These are phyloP conservation scores for Penicillium bialowiezense DNA, from an alignment of 495 filamentous ascomycete species.

Conservation along the genomic window DNA sequence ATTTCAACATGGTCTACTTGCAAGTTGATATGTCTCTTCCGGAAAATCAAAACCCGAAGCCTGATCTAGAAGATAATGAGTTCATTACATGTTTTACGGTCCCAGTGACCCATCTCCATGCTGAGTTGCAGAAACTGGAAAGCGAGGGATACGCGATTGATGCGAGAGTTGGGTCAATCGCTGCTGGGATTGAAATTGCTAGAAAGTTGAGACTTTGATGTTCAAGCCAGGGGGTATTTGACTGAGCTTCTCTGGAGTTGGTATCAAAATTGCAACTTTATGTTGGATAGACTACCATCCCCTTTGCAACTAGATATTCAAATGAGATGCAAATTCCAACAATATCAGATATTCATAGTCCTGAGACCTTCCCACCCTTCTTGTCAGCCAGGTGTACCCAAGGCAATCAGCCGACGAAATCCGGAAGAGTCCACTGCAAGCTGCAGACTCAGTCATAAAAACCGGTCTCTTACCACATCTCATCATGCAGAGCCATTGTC, in stretches of 20 bases:
- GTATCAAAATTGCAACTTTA: no score
- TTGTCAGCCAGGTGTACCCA: no score
- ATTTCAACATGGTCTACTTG: constrained; percentile 79
- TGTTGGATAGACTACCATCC: no score
- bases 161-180: constrained; percentile 77
- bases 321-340: no score
- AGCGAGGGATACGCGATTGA: constrained; percentile 79
- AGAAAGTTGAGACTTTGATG: constrained; percentile 54
- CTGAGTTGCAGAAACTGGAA: constrained; percentile 66
- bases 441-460: background rate
- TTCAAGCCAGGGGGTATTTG: background rate
- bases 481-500: constrained; percentile 61
- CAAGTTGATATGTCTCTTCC: constrained; percentile 70
- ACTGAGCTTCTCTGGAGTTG: no score
- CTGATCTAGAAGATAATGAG: constrained; percentile 81
- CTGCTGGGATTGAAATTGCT: constrained; percentile 81
- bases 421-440: no score
- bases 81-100: constrained; percentile 85
- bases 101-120: constrained; percentile 62
- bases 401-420: no score
- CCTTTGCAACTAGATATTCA: no score
- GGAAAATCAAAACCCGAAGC: constrained; percentile 66
- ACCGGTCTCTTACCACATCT: background rate
- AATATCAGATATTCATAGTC: no score
- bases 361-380: no score